These are phyloP conservation scores for Crucibulum laeve DNA, from an alignment of 768 basidiomycete species.

Conservation along the genomic window DNA sequence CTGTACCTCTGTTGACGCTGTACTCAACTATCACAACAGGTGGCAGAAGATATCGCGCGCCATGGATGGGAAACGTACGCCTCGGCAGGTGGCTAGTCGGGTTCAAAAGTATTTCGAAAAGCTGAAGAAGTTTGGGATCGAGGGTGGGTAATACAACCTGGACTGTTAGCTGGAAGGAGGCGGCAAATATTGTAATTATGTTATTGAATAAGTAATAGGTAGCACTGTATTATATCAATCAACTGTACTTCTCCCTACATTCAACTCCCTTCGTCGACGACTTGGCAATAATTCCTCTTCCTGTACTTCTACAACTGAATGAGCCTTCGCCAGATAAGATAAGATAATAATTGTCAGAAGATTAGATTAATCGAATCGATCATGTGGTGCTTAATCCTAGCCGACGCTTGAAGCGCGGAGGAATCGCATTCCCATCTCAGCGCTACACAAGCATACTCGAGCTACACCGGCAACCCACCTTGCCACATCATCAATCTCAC, in stretches of 20 bases:
- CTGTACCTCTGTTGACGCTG: not conserved
- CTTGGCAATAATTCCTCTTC: too few relatives aligned
- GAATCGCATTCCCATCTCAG: not conserved
- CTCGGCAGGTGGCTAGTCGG: slow-evolving; percentile 82
- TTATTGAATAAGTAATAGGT: not conserved
- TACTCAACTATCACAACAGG: slow-evolving; percentile 27
- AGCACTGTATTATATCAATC: not conserved
- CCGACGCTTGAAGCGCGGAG: too few relatives aligned
- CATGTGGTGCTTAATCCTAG: too few relatives aligned
- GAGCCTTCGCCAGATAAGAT: too few relatives aligned
- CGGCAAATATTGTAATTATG: slow-evolving; percentile 1
- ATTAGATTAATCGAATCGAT: too few relatives aligned
- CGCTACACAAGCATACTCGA: not conserved
- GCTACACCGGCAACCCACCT: not conserved
- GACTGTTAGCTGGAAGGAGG: slow-evolving; percentile 2
- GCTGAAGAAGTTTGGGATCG: slow-evolving; percentile 68
- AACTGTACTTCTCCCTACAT: too few relatives aligned
- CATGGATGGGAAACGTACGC: slow-evolving; percentile 74
- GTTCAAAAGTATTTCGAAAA: slow-evolving; percentile 90
- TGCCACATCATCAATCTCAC: slow-evolving; percentile 15
- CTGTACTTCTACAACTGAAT: too few relatives aligned
- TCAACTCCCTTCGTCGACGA: too few relatives aligned
- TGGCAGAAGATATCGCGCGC: slow-evolving; percentile 81
- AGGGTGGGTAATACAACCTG: too few relatives aligned
- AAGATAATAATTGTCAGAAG: too few relatives aligned